phyloP scores from a whole-genome alignment of 108 stramenopile species.

The Cyclotella sp. region DNA sequence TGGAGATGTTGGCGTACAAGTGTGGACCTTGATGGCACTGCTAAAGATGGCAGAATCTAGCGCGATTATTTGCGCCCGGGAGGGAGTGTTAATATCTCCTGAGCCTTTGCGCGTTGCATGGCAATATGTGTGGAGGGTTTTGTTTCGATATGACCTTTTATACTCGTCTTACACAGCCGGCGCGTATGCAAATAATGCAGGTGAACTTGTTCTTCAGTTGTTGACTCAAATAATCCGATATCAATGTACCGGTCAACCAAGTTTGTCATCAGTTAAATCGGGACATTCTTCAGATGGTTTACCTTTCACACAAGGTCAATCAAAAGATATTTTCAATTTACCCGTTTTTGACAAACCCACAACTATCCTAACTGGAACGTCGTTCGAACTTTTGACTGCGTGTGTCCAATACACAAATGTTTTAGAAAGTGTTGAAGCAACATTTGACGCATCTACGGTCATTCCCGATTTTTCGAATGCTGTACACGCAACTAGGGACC shows the following conservation, averaged over 20 bases:
- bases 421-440: constrained; percentile 23
- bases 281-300: no score
- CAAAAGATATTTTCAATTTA: constrained; percentile 59
- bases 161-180: constrained; percentile 62
- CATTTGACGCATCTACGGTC: background rate
- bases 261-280: constrained; percentile 5
- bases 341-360: constrained; percentile 58
- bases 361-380: constrained; percentile 45
- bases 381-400: constrained; percentile 64
- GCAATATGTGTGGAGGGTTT: constrained; percentile 66
- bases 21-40: constrained; percentile 68
- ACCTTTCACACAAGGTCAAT: constrained; percentile 59
- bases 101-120: constrained; percentile 49
- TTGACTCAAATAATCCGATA: constrained; percentile 64
- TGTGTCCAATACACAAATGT: constrained; percentile 30
- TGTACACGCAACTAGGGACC: constrained; percentile 17
- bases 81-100: constrained; percentile 26
- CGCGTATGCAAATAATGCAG: constrained; percentile 50
- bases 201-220: constrained; percentile 69
- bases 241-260: constrained; percentile 54
- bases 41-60: constrained; percentile 67
- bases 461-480: constrained; percentile 8
- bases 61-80: constrained; percentile 47
- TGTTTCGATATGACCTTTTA: constrained; percentile 67
- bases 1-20: constrained; percentile 59